phyloP scores from a whole-genome alignment of 2,329 filamentous ascomycete genomes.

The Curvularia hawaiiensis region DNA sequence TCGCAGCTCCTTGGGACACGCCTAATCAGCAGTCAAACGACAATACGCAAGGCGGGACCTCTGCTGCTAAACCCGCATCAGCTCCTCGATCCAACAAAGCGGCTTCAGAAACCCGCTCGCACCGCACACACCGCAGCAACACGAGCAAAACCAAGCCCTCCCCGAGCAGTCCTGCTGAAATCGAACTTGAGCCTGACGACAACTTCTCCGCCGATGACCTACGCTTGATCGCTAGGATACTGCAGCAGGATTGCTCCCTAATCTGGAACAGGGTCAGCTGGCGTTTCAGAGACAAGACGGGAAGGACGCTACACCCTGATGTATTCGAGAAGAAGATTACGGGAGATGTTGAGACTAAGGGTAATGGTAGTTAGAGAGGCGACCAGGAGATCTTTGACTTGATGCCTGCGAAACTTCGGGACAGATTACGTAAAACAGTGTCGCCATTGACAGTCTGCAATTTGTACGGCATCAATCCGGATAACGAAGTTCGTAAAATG shows the following conservation, averaged over 20 bases:
- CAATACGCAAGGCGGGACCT: not conserved
- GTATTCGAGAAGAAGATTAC: constrained; percentile 52
- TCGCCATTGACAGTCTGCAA: not conserved
- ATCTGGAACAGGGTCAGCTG: constrained; percentile 56
- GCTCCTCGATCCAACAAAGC: constrained; percentile 6
- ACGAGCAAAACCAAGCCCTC: not conserved
- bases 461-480: not conserved
- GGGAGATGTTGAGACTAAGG: constrained; percentile 20
- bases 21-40: not conserved
- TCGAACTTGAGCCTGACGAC: constrained; percentile 35
- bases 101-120: constrained; percentile 2
- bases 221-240: constrained; percentile 50
- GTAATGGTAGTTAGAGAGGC: constrained; percentile 6
- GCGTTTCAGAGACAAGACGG: constrained; percentile 57
- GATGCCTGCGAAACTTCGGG: not conserved
- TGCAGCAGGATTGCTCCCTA: constrained; percentile 50
- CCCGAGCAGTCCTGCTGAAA: constrained; percentile 8
- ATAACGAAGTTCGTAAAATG: not conserved
- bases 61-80: constrained; percentile 3
- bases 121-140: constrained; percentile 6
- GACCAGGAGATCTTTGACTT: not conserved
- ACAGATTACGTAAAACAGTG: not conserved
- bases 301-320: constrained; percentile 51
- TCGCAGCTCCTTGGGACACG: not conserved
- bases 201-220: constrained; percentile 43